phyloP scores from a whole-genome alignment of 768 basidiomycete genomes.

The Agaricus subrufescens region DNA sequence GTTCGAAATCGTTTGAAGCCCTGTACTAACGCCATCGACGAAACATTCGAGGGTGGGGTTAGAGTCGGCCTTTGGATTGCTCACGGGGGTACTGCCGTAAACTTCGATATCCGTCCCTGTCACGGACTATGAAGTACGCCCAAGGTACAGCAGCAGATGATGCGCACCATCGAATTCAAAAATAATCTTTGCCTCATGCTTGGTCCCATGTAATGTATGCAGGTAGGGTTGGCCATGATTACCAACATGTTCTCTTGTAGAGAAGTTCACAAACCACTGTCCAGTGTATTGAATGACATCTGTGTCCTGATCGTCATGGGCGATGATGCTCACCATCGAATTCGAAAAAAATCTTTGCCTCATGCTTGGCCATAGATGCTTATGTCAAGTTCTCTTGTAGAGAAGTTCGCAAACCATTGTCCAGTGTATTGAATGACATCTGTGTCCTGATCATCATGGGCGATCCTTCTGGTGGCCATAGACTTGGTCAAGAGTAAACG shows the following conservation, averaged over 20 bases:
- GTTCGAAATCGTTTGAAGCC: conserved; percentile 11
- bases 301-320: background rate
- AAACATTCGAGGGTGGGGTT: conserved; percentile 14
- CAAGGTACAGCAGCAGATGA: background rate
- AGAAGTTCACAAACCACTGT: background rate
- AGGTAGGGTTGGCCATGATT: background rate
- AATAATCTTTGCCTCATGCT: background rate
- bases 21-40: conserved; percentile 10
- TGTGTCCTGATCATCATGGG: conserved; percentile 20
- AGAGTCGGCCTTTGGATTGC: conserved; percentile 14
- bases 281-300: background rate
- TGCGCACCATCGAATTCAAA: conserved; percentile 23
- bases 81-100: conserved; percentile 11
- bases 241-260: background rate
- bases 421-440: conserved; percentile 24
- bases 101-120: conserved; percentile 15
- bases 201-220: background rate
- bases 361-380: background rate
- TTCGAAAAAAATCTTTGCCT: background rate
- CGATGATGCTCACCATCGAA: conserved; percentile 22
- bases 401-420: conserved; percentile 24
- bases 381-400: background rate
- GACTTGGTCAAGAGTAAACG: background rate
- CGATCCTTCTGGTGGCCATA: background rate
- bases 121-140: background rate